phyloP scores from a whole-genome alignment of 1,284 basidiomycete genomes.

The Chiua sp. region DNA sequence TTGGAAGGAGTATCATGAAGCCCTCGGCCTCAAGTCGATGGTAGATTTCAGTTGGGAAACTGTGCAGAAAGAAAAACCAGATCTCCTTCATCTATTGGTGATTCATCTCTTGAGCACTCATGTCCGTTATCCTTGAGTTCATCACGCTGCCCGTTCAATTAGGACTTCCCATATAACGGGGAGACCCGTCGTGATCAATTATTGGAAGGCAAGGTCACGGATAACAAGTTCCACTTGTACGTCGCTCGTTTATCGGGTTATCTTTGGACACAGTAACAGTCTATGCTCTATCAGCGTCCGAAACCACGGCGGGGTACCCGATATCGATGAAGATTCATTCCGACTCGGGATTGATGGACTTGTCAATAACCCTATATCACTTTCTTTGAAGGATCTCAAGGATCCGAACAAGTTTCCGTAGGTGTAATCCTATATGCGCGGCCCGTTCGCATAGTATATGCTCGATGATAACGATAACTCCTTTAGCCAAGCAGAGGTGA shows the following conservation, averaged over 20 bases:
- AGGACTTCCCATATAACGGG: slow-evolving; percentile 25
- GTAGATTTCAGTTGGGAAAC: slow-evolving; percentile 59
- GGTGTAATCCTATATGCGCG: background rate
- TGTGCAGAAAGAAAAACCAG: slow-evolving; percentile 57
- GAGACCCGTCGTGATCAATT: slow-evolving; percentile 21
- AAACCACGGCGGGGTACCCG: slow-evolving; percentile 21
- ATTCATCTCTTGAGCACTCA: slow-evolving; percentile 18
- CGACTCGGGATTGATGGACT: slow-evolving; percentile 20
- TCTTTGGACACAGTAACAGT: background rate
- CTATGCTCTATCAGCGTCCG: slow-evolving; percentile 8
- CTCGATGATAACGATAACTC: slow-evolving; percentile 38
- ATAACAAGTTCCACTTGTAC: slow-evolving; percentile 24
- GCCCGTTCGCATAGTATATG: background rate
- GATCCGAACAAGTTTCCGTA: slow-evolving; percentile 22
- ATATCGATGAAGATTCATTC: slow-evolving; percentile 20
- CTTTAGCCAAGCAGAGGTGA: slow-evolving; percentile 51
- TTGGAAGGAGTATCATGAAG: slow-evolving; percentile 61
- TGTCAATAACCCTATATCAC: slow-evolving; percentile 10
- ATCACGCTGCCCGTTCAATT: background rate
- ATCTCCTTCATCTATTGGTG: slow-evolving; percentile 58
- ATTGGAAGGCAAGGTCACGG: slow-evolving; percentile 18
- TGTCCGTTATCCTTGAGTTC: background rate
- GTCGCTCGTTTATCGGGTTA: background rate
- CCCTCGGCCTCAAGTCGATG: slow-evolving; percentile 51
- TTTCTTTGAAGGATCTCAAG: slow-evolving; percentile 22